Percentiles rank a stretch among this genome's conserved stretches.
Conservation (phyloP, 257 asterid species). For the Nicotiana paniculata region DNA sequence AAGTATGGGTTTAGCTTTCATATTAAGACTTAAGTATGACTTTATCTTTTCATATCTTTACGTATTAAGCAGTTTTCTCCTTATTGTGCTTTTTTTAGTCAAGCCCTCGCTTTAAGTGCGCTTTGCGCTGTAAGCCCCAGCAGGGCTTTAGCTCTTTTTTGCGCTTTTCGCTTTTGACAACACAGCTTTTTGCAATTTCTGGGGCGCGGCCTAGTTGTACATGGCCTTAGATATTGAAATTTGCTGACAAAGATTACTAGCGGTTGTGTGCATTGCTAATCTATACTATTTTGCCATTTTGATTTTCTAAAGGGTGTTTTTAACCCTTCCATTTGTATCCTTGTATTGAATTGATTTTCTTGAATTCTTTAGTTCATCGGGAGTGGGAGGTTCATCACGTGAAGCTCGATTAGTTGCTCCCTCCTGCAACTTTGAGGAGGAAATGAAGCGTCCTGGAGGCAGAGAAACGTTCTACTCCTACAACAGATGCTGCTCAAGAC, state of each 20-base stretch:
- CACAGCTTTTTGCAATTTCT: background rate
- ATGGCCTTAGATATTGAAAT: background rate
- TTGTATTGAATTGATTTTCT: background rate
- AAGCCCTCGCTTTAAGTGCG: too few relatives aligned
- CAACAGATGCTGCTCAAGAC: slow-evolving; percentile 52
- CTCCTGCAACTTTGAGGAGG: slow-evolving; percentile 94
- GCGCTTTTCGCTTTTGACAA: too few relatives aligned
- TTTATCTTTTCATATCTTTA: too few relatives aligned
- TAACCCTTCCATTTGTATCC: background rate
- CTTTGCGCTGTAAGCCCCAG: too few relatives aligned
- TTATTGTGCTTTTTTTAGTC: too few relatives aligned
- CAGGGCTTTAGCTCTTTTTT: too few relatives aligned
- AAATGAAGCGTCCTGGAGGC: slow-evolving; percentile 88
- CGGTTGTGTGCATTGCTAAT: background rate
- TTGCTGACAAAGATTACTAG: background rate
- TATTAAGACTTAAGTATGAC: too few relatives aligned
- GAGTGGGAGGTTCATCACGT: slow-evolving; percentile 49
- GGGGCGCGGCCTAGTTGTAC: background rate
- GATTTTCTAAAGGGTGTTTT: background rate
- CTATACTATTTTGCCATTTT: background rate
- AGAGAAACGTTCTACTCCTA: slow-evolving; percentile 61
- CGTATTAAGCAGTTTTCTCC: too few relatives aligned
- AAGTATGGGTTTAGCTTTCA: too few relatives aligned
- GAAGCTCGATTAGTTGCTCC: slow-evolving; percentile 74
- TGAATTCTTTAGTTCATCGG: slow-evolving; percentile 32